Evolutionary conservation across 2,329 filamentous ascomycete species (phyloP).

Genomic region (Metarhizium humberi): DNA sequence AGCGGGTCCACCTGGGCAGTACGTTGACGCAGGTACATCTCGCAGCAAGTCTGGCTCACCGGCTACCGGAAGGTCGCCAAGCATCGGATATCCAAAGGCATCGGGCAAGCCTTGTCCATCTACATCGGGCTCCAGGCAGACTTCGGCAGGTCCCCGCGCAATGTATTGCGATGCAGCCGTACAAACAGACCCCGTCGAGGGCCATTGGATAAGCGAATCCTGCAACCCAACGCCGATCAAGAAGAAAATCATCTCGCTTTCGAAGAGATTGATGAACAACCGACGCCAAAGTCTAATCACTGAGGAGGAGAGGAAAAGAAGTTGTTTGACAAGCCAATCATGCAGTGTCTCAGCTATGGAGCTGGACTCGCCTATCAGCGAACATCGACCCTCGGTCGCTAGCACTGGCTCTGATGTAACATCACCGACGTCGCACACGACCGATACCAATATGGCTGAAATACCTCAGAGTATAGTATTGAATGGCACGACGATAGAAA

Average conservation of each 20-base stretch:
- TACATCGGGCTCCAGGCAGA: slow-evolving; percentile 22
- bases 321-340: slow-evolving; percentile 10
- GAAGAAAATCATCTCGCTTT: slow-evolving; percentile 42
- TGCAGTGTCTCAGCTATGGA: slow-evolving; percentile 29
- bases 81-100: slow-evolving; percentile 14
- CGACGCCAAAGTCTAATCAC: slow-evolving; percentile 33
- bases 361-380: slow-evolving; percentile 25
- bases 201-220: slow-evolving; percentile 40
- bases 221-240: slow-evolving; percentile 27
- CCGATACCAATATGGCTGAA: slow-evolving; percentile 21
- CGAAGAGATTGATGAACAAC: slow-evolving; percentile 41
- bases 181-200: slow-evolving; percentile 46
- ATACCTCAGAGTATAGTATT: slow-evolving; percentile 16
- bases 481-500: background rate
- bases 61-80: slow-evolving; percentile 30
- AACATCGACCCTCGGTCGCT: slow-evolving; percentile 16
- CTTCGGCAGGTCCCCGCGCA: slow-evolving; percentile 28
- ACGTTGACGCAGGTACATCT: slow-evolving; percentile 44
- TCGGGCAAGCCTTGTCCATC: slow-evolving; percentile 22
- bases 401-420: slow-evolving; percentile 13
- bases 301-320: slow-evolving; percentile 26
- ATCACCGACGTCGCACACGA: slow-evolving; percentile 13
- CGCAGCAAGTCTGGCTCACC: slow-evolving; percentile 46
- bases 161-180: slow-evolving; percentile 41
- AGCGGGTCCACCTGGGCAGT: slow-evolving; percentile 27